Percentiles rank a stretch among this genome's conserved stretches.
phyloP scores from a whole-genome alignment of 2,329 filamentous ascomycete species.

The Talaromyces sp. region DNA sequence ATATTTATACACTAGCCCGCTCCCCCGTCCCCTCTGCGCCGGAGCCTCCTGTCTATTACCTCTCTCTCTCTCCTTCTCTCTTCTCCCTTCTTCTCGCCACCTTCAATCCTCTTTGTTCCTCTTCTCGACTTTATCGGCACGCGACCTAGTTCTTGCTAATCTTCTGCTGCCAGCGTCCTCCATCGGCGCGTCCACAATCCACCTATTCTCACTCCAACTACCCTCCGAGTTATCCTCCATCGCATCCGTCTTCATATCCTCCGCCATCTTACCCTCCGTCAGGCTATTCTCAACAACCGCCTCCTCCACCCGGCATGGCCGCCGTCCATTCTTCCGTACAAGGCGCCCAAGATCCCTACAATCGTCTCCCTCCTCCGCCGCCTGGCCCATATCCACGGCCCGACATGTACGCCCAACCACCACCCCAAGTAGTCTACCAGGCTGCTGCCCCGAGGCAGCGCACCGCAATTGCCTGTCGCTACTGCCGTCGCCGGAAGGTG shows the following conservation, averaged over 20 bases:
- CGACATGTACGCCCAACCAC: slow-evolving; percentile 37
- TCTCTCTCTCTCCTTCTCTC: slow-evolving; percentile 16
- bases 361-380: slow-evolving; percentile 39
- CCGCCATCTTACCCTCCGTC: slow-evolving; percentile 18
- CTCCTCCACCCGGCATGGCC: slow-evolving; percentile 36
- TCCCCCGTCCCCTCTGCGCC: not conserved
- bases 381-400: slow-evolving; percentile 31
- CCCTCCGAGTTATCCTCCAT: slow-evolving; percentile 4
- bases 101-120: slow-evolving; percentile 15
- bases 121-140: slow-evolving; percentile 7
- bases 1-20: not conserved
- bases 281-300: slow-evolving; percentile 26
- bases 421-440: slow-evolving; percentile 38
- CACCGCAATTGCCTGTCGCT: slow-evolving; percentile 50
- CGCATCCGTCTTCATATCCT: slow-evolving; percentile 10
- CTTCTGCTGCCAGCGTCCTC: slow-evolving; percentile 5
- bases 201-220: slow-evolving; percentile 8
- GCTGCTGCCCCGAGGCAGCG: slow-evolving; percentile 47
- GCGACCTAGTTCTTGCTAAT: not conserved
- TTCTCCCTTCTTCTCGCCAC: slow-evolving; percentile 15
- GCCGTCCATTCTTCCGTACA: slow-evolving; percentile 37
- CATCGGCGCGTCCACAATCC: slow-evolving; percentile 10
- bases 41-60: not conserved
- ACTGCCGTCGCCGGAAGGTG: slow-evolving; percentile 51
- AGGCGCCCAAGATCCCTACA: slow-evolving; percentile 39